Evolutionary conservation across 495 filamentous ascomycete species (phyloP).

Genomic region (Aspergillus indologenus): DNA sequence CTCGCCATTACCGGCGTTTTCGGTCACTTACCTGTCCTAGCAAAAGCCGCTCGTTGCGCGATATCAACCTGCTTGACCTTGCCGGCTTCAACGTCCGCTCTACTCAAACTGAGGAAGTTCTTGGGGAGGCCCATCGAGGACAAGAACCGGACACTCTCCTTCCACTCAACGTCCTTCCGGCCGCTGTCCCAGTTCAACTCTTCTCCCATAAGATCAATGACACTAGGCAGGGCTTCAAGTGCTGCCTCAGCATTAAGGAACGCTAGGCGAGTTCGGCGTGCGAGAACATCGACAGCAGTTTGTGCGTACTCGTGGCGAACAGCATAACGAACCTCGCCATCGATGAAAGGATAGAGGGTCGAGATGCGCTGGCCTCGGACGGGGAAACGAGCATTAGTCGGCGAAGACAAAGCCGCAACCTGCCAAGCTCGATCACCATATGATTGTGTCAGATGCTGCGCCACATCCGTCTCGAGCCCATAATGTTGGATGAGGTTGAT

Average conservation of each 20-base stretch:
- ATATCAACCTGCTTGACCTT: constrained; percentile 67
- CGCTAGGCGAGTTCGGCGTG: constrained; percentile 80
- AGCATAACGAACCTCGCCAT: constrained; percentile 91
- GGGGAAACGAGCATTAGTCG: constrained; percentile 82
- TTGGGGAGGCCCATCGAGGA: constrained; percentile 84
- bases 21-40: constrained; percentile 60
- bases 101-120: constrained; percentile 64
- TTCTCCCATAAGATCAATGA: constrained; percentile 91
- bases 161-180: constrained; percentile 83
- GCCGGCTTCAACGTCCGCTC: constrained; percentile 76
- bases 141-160: constrained; percentile 71
- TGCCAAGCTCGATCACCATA: constrained; percentile 98
- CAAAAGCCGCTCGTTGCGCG: constrained; percentile 68
- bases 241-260: constrained; percentile 96
- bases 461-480: constrained; percentile 92
- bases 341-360: constrained; percentile 87
- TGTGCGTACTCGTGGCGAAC: constrained; percentile 91
- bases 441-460: constrained; percentile 80
- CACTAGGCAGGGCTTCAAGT: constrained; percentile 78
- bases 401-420: constrained; percentile 78
- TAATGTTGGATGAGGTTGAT: constrained; percentile 98
- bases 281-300: constrained; percentile 88
- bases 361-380: constrained; percentile 81
- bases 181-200: constrained; percentile 79
- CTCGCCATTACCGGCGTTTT: not conserved